Evolutionary conservation across 768 basidiomycete genomes (phyloP), one percentile per base, ranked within the genome.

Genomic region (Rhizopogon roseolus): DNA sequence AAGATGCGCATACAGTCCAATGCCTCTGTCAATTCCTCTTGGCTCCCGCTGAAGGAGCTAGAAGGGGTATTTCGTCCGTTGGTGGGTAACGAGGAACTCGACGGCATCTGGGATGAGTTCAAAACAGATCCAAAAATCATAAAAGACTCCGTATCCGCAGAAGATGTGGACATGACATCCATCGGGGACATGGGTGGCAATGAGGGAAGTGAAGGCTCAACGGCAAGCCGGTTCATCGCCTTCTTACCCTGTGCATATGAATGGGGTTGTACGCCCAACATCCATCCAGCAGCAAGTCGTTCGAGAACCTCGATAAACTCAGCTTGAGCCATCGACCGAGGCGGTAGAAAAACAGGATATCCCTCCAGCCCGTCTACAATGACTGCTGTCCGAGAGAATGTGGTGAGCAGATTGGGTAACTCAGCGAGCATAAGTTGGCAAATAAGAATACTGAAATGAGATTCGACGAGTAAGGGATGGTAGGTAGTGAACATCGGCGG

Each of bases 291-390:
- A 0, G 88, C 85, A 41, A 95, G 81, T 9, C 93, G 81, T 61
- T 93, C 91, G 53, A 93, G 74, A 7, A 90, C 76, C 67, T 95
- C 93, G 54, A 91, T 73, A 60, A 93, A 93, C 70, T 94, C 91
- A 9, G 90, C 90, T 63, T 95, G 93, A 0, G 87, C 84, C 86
- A 93, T 90, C 11, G 90, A 91, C 32, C 93, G 76, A 13, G 93
- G 89, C 8, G 90, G 89, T 0, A 91, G 73, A 68, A 95, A 95
- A 44, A 95, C 78, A 7, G 93, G 93, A 67, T 90, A 93, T 0
- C 92, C 91, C 65, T 93, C 93, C 39, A 93, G 76, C 2, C 87
- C 86, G 55, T 93, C 89, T 7, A 93, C 82, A 25, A 91, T 71
- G 11, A 78, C 70, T 0, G 88, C 85, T 2, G 86, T 78, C 51